Base-by-base conservation (phyloP, 2,329 filamentous ascomycete species). In the Diplodia mutila region DNA sequence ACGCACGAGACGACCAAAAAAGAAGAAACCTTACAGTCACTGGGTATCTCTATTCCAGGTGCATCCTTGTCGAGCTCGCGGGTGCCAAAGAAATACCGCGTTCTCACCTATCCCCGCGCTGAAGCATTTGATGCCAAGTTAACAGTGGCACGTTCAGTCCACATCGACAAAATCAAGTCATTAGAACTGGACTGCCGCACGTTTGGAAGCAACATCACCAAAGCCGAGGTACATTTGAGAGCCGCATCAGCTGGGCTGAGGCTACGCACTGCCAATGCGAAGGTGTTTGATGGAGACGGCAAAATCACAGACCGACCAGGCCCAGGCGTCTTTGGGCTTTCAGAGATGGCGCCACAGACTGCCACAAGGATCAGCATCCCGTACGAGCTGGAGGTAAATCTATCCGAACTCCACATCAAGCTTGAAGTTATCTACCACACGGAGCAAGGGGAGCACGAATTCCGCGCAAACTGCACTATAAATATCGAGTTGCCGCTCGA, bases 371-470 rank as follows among this genome's bases (percentile, higher is more conserved):
- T 97, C 25, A 83, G 84, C 7, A 86, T 94, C 55, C 94, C 94
- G 0, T 99, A 96, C 73, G 94, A 91, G 0, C 85, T 94, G 12
- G 94, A 97, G 75, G 89, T 91, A 68, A 89, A 92, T 52, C 84
- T 92, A 0, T 85, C 85, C 3, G 89, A 89, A 42, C 86, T 97
- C 1, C 86, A 88, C 0, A 84, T 94, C 66, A 90, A 89, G 69
- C 80, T 94, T n/a, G 94, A 97, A 70, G 84, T 93, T 11, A 84
- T 83, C 0, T 97, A 95, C 74, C 85, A 85, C 2, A 94, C 91
- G 0, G 83, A 87, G 0, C 80, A 86, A 2, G 91, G 89, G 2
- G 83, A 81, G 8, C 91, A 92, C 70, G 83, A 85, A 65, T 90
- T 90, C 75, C 85, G 87, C 18, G 86, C 85, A 18, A 84, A 85